Evolutionary conservation across 495 filamentous ascomycete genomes (phyloP), one percentile per base, ranked within the genome.

Genomic region (Apodospora peruviana): DNA sequence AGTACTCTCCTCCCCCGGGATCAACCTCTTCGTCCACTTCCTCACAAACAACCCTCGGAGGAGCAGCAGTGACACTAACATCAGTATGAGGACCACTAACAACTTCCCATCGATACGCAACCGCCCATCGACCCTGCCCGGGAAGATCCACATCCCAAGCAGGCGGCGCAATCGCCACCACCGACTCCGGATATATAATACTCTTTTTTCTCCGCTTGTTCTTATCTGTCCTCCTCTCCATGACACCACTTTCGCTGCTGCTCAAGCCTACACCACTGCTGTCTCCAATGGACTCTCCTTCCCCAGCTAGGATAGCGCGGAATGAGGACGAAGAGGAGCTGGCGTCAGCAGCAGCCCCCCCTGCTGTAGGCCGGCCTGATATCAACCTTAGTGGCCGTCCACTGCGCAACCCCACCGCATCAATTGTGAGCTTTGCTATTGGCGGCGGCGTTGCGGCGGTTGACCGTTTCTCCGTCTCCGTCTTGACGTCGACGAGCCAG

Each of bases 401-500:
- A 12, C 51, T 50, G 11, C 23, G 37, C n/a, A n/a, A n/a, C 17
- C 35, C 40, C 11, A 64, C 42, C 5, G 57, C 49, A 2, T 67
- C 60, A 5, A 68, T 58, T 0, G 40, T 24, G 5, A 74, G 43
- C 47, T 50, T 43, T 19, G 52, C 46, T 40, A 23, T 34, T 27
- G 11, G 23, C 19, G 45, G 22, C 34, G 29, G 34, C 43, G 24
- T 32, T 25, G 10, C 27, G 20, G 43, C 25, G 23, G 29, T 34
- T 8, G 46, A 47, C n/a, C 48, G 56, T 2, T 48, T 45, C 1
- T 58, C 51, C 0, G 57, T 55, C 16, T 55, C 56, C 0, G 56
- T 60, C 54, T 71, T 71, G 25, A 69, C 59, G 25, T 70, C 68
- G 8, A 73, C 64, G 25, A 76, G 64, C 73, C 72, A 75, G 42